Conservation (phyloP, 345 rosid genomes). For the Tarenaya hassleriana region DNA sequence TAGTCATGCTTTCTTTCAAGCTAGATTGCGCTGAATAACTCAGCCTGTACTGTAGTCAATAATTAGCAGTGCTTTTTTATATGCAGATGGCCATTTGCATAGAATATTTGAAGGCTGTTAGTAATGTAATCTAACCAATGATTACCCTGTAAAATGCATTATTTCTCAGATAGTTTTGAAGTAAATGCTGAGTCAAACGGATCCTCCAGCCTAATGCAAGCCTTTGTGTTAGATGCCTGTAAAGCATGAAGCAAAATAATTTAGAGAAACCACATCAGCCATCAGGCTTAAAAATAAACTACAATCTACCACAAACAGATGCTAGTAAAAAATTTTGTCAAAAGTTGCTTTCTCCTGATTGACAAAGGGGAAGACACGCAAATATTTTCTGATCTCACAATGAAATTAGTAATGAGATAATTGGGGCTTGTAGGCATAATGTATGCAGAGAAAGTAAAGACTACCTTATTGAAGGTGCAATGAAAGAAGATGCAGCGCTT, state of each 20-base stretch:
- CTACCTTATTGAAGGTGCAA: conserved; percentile 93
- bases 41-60: conserved; percentile 10
- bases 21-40: conserved; percentile 5
- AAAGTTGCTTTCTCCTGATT: conserved; percentile 2
- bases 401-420: neutral
- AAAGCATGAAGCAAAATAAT: conserved; percentile 2
- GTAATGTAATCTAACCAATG: conserved; percentile 15
- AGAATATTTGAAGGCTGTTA: neutral
- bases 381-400: neutral
- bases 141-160: conserved; percentile 95
- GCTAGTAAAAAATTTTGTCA: neutral
- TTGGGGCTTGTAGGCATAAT: neutral
- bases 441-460: conserved; percentile 10
- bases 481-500: conserved; percentile 89
- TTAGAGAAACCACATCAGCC: conserved; percentile 13
- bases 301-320: conserved; percentile 5
- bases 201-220: conserved; percentile 97
- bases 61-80: conserved; percentile 5
- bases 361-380: conserved; percentile 5
- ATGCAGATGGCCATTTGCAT: neutral
- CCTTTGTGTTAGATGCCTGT: conserved; percentile 77
- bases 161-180: conserved; percentile 77
- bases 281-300: neutral
- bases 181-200: conserved; percentile 82
- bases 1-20: conserved; percentile 8